Evolutionary conservation across 768 basidiomycete species (phyloP).

Genomic region (Rhizopogon vulgaris): DNA sequence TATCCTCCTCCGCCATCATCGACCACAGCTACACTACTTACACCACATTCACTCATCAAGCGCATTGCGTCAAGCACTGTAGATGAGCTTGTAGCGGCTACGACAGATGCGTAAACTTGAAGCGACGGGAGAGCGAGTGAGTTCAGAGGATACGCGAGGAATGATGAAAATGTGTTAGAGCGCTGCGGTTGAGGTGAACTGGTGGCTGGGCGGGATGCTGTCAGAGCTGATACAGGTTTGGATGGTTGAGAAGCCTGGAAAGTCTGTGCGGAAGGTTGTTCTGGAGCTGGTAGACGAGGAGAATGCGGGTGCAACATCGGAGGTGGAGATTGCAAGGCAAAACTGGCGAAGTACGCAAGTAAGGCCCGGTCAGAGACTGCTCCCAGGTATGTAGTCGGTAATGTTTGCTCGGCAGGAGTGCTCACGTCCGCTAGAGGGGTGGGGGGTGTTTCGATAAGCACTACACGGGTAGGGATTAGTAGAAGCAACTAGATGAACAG

Average conservation of each 20-base stretch:
- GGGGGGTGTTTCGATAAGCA: conserved; percentile 47
- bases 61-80: conserved; percentile 77
- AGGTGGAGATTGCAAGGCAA: conserved; percentile 29
- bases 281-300: not conserved
- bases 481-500: not conserved
- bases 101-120: conserved; percentile 54
- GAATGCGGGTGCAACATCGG: not conserved
- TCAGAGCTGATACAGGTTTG: not conserved
- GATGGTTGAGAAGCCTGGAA: not conserved
- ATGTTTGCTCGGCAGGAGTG: not conserved
- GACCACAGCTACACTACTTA: conserved; percentile 75
- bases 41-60: conserved; percentile 80
- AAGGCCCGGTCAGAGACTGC: conserved; percentile 71
- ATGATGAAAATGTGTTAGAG: conserved; percentile 31
- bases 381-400: conserved; percentile 44
- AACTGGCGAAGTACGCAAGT: conserved; percentile 62
- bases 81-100: conserved; percentile 54
- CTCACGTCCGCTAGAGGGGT: conserved; percentile 6
- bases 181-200: not conserved
- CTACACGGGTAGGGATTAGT: conserved; percentile 23
- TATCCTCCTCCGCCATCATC: conserved; percentile 41
- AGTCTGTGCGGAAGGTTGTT: not conserved
- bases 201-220: not conserved
- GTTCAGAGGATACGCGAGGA: conserved; percentile 48
- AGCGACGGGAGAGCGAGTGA: conserved; percentile 59